Conservation (phyloP, 2,329 filamentous ascomycete species). For the Lachnellula hyalina region DNA sequence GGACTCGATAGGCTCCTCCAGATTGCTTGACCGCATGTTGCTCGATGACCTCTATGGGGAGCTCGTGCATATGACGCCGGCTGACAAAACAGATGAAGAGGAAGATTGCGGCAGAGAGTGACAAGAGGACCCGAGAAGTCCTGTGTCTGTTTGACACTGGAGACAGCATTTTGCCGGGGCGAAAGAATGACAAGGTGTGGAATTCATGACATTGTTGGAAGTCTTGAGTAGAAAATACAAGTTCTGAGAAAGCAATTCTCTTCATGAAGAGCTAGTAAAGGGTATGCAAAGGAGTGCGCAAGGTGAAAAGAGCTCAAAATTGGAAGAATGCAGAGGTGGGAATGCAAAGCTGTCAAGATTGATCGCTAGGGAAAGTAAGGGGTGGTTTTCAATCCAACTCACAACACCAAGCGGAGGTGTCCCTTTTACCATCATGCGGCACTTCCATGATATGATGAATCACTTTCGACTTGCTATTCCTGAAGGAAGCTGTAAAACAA, state of each 20-base stretch:
- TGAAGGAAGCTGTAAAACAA: too few relatives aligned
- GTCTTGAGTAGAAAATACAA: background rate
- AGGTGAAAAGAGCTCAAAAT: background rate
- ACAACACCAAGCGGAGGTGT: background rate
- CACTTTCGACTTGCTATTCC: too few relatives aligned
- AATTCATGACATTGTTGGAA: background rate
- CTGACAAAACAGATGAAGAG: conserved; percentile 5
- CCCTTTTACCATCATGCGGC: too few relatives aligned
- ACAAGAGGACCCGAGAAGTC: conserved; percentile 10
- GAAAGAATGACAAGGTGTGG: background rate
- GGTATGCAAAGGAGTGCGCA: background rate
- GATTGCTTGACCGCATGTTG: conserved; percentile 14
- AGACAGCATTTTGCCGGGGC: background rate
- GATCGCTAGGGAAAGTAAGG: background rate
- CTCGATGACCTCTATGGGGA: conserved; percentile 8
- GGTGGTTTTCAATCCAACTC: background rate
- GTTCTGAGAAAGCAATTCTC: background rate
- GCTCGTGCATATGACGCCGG: background rate
- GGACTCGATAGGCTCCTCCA: conserved; percentile 12
- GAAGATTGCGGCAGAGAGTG: conserved; percentile 1
- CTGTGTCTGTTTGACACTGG: conserved; percentile 8
- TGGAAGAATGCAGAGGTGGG: background rate
- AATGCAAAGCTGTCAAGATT: background rate
- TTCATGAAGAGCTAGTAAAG: background rate
- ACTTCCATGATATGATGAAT: too few relatives aligned